These are phyloP conservation scores for Polygonum aviculare DNA, from an alignment of 148 eudicot genomes.

Conservation along the genomic window DNA sequence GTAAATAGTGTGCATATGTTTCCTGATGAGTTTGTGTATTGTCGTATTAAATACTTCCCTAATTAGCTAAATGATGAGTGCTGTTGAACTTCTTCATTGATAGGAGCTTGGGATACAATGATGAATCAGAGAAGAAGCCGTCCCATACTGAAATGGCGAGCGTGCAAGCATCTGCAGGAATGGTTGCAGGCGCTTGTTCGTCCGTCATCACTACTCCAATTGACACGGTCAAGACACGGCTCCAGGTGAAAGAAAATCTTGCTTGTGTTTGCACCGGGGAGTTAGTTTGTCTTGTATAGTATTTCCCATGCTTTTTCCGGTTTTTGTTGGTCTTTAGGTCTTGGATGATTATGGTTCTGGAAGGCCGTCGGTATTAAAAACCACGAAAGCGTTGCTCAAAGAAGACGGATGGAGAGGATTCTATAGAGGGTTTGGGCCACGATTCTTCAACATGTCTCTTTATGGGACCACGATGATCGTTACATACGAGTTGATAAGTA, in stretches of 20 bases:
- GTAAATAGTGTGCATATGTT: no score
- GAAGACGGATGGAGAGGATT: slow-evolving; percentile 84
- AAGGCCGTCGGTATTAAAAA: slow-evolving; percentile 61
- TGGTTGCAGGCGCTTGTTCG: slow-evolving; percentile 72
- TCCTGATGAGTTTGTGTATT: no score
- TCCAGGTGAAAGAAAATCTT: slow-evolving; percentile 36
- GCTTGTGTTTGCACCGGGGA: not conserved
- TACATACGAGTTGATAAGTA: slow-evolving; percentile 19
- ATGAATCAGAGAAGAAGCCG: slow-evolving; percentile 40
- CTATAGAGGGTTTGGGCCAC: slow-evolving; percentile 77
- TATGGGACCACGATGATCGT: slow-evolving; percentile 82
- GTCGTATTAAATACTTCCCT: no score
- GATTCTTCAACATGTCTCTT: slow-evolving; percentile 70
- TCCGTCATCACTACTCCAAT: slow-evolving; percentile 68
- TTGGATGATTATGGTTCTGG: slow-evolving; percentile 57
- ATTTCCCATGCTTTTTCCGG: not conserved
- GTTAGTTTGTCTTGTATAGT: not conserved
- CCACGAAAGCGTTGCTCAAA: slow-evolving; percentile 37
- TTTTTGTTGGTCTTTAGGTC: slow-evolving; percentile 24
- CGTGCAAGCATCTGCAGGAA: slow-evolving; percentile 67
- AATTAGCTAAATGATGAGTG: not conserved
- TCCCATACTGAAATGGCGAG: slow-evolving; percentile 52
- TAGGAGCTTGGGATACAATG: slow-evolving; percentile 55
- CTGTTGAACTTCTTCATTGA: not conserved
- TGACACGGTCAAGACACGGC: slow-evolving; percentile 74